Evolutionary conservation across 345 rosid genomes (phyloP).

Genomic region (Bruguiera gymnorhiza): DNA sequence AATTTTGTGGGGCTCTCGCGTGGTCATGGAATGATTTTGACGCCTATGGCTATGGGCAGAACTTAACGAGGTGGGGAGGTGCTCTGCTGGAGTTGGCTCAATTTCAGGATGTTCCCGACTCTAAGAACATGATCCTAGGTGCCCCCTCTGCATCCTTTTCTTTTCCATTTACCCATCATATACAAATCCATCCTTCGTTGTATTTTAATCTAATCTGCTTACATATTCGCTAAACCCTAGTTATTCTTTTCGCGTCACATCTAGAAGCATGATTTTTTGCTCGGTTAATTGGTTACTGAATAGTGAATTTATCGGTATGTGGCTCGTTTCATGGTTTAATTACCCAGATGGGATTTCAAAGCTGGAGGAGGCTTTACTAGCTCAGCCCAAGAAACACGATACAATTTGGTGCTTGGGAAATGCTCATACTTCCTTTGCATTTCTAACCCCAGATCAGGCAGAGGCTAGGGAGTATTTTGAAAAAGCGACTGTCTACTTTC

Average conservation of each 20-base stretch:
- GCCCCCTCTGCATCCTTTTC: neutral
- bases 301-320: neutral
- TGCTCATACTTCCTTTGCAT: slow-evolving; percentile 73
- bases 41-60: slow-evolving; percentile 35
- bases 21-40: neutral
- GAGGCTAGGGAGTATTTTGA: slow-evolving; percentile 63
- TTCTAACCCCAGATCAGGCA: slow-evolving; percentile 57
- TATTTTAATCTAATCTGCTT: neutral
- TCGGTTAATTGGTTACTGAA: neutral
- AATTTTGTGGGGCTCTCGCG: neutral
- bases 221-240: neutral
- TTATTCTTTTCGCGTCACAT: neutral
- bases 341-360: slow-evolving; percentile 67
- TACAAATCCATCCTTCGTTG: neutral
- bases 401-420: slow-evolving; percentile 86
- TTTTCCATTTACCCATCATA: neutral
- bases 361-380: slow-evolving; percentile 76
- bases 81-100: slow-evolving; percentile 80
- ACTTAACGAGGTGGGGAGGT: slow-evolving; percentile 85
- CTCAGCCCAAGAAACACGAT: slow-evolving; percentile 58
- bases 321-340: neutral
- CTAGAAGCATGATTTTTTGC: neutral
- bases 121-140: slow-evolving; percentile 80
- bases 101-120: slow-evolving; percentile 59
- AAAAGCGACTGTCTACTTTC: slow-evolving; percentile 61